Base-by-base conservation (phyloP, 345 rosid genomes). In the Salix udensis region DNA sequence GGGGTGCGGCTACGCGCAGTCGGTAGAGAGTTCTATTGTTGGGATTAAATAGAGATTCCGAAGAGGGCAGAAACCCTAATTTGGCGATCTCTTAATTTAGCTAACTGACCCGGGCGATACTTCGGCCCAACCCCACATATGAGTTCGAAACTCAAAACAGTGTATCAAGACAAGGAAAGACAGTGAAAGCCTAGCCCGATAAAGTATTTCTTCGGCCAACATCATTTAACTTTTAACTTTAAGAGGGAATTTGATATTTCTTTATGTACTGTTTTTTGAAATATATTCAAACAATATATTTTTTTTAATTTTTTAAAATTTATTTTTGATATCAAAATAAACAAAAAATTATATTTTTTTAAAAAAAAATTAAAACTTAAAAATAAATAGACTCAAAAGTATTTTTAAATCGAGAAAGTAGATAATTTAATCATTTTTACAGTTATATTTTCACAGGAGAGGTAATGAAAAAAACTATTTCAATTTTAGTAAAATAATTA, bases 1-100 rank as follows among this genome's bases (percentile, higher is more conserved):
- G 0, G 6, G 18, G 1, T 0, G 28, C 12, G 64, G 14, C 28
- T 23, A n/a, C 2, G 64, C 0, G 12, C 64, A 58, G 6, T n/a
- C 28, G 0, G 28, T 4, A 0, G 1, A 1, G 28, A n/a, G 6
- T 0, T 23, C 14, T 0, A 1, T 1, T 46, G 13, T 1, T 24
- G 64, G 28, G 64, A 23, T n/a, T 58, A 58, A 58, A 58, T 58
- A 58, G 62, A n/a, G 12, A 12, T 58, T n/a, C 1, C 9, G 61
- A n/a, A 58, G 3, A 10, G 64, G 64, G 64, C 1, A 58, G 64
- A 58, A 58, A 58, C 64, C 64, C 64, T 58, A 58, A 12, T 58
- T 58, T n/a, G 28, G 14, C 10, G 28, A 1, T 58, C 14, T 4
- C 24, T 58, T n/a, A 23, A 58, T n/a, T 58, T 58, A 58, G 14